phyloP scores from a whole-genome alignment of 805 yeast species.

The Metschnikowia proteae region DNA sequence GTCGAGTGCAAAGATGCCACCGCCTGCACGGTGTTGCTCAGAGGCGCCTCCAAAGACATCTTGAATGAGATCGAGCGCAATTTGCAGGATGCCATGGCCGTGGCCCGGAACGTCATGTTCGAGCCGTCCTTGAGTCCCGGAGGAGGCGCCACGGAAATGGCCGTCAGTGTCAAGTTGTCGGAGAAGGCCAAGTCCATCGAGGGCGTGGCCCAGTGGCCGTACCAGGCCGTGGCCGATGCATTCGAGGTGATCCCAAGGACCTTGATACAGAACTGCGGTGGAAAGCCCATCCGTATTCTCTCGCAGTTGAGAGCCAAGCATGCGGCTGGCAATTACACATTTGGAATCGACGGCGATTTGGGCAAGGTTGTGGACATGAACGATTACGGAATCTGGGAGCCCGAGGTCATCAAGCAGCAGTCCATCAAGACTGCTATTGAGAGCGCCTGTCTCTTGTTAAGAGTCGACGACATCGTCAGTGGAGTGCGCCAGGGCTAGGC shows the following conservation, averaged over 20 bases:
- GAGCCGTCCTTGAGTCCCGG: conserved; percentile 97
- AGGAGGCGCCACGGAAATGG: conserved; percentile 99
- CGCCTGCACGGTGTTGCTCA: conserved; percentile 88
- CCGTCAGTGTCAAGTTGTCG: conserved; percentile 80
- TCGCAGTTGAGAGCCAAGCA: conserved; percentile 95
- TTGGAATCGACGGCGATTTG: conserved; percentile 91
- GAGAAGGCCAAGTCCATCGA: conserved; percentile 90
- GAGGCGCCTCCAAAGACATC: conserved; percentile 97
- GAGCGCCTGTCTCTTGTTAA: conserved; percentile 87
- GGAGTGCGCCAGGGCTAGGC: conserved; percentile 66
- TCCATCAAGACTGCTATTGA: conserved; percentile 97
- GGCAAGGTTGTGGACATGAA: conserved; percentile 96
- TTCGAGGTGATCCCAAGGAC: conserved; percentile 98
- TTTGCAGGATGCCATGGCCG: conserved; percentile 98
- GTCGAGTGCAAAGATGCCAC: conserved; percentile 78
- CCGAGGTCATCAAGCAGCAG: conserved; percentile 96
- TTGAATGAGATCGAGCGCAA: conserved; percentile 95
- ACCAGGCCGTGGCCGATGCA: conserved; percentile 97
- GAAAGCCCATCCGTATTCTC: conserved; percentile 84
- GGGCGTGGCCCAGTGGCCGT: conserved; percentile 98
- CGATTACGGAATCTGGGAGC: conserved; percentile 97
- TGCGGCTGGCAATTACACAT: conserved; percentile 80
- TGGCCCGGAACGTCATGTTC: conserved; percentile 88
- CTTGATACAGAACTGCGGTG: conserved; percentile 95
- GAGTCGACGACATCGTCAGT: conserved; percentile 97